Evolutionary conservation across 192 early-diverging fungal species (phyloP).

Genomic region (Paraglomus brasilianum): DNA sequence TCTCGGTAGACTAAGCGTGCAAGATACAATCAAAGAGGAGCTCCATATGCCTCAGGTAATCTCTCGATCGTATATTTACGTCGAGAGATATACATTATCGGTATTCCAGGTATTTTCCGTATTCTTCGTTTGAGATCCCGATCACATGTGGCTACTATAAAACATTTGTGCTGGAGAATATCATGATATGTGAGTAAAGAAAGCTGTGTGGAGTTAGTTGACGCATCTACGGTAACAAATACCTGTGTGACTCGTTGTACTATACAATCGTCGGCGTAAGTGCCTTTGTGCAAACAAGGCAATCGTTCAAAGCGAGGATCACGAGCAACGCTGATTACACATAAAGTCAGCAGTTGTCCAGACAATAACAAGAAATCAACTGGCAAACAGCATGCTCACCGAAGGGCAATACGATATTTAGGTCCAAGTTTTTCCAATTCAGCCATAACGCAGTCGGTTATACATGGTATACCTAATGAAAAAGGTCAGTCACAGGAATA

Average conservation of each 20-base stretch:
- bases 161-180: slow-evolving; percentile 85
- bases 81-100: slow-evolving; percentile 92
- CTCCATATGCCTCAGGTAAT: slow-evolving; percentile 72
- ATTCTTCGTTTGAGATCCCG: slow-evolving; percentile 93
- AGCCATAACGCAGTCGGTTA: slow-evolving; percentile 98
- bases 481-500: background rate
- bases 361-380: slow-evolving; percentile 16
- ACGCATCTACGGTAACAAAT: slow-evolving; percentile 34
- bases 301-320: slow-evolving; percentile 97
- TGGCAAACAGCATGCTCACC: slow-evolving; percentile 46
- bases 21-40: slow-evolving; percentile 24
- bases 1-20: too few relatives aligned
- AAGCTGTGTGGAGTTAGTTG: background rate
- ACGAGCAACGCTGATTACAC: slow-evolving; percentile 68
- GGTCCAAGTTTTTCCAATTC: slow-evolving; percentile 98
- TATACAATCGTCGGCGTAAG: slow-evolving; percentile 99
- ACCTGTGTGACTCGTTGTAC: slow-evolving; percentile 70
- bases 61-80: slow-evolving; percentile 94
- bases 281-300: slow-evolving; percentile 95
- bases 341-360: background rate
- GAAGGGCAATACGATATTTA: slow-evolving; percentile 92
- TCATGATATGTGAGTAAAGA: slow-evolving; percentile 21
- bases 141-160: slow-evolving; percentile 99
- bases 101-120: slow-evolving; percentile 93
- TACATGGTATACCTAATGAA: slow-evolving; percentile 80